Evolutionary conservation across 2,329 filamentous ascomycete species (phyloP).

Genomic region (Alternaria longipes): DNA sequence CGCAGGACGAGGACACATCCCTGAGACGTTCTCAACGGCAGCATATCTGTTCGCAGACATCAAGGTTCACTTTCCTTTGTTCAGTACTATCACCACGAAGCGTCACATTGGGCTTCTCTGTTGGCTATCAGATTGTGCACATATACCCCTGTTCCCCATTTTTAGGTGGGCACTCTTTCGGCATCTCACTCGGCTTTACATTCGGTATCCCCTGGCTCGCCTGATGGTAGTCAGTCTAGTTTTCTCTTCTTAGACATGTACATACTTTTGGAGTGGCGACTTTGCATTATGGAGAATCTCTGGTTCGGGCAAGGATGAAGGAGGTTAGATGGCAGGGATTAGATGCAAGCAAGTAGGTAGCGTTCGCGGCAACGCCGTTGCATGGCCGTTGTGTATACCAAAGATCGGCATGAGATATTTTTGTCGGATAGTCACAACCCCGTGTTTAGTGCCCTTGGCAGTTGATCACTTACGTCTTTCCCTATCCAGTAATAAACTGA

Average conservation of each 20-base stretch:
- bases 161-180: constrained; percentile 12
- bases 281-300: constrained; percentile 1
- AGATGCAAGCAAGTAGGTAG: background rate
- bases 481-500: background rate
- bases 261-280: constrained; percentile 1
- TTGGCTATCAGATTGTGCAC: constrained; percentile 32
- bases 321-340: constrained; percentile 3
- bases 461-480: constrained; percentile 1
- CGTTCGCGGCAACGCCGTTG: constrained; percentile 3
- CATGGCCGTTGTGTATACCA: background rate
- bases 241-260: constrained; percentile 4
- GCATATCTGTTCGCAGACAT: background rate
- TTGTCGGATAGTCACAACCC: background rate
- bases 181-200: constrained; percentile 1
- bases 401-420: background rate
- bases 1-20: constrained; percentile 1
- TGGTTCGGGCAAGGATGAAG: background rate
- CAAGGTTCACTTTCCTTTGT: background rate
- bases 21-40: background rate
- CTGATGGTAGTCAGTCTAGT: background rate
- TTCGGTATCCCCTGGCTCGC: background rate
- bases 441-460: constrained; percentile 5
- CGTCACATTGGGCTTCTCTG: constrained; percentile 11
- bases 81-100: constrained; percentile 12
- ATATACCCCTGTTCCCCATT: constrained; percentile 34